Evolutionary conservation across 306 rosid species (phyloP), one percentile per base, ranked within the genome.

Genomic region (Corylus americana): DNA sequence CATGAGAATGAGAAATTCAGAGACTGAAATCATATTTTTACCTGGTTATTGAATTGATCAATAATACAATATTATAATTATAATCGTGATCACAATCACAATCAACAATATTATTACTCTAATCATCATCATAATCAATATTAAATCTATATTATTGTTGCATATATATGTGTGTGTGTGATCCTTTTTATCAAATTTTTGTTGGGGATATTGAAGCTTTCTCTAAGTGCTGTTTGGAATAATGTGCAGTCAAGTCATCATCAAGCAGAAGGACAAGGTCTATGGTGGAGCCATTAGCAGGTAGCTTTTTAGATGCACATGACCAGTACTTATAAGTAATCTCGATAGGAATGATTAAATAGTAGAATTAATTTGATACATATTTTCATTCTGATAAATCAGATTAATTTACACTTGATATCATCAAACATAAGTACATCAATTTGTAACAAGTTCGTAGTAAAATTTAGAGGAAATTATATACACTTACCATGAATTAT

Each of bases 161-260:
- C 3, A 62, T 62, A 11, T 37, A 37, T 37, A 37, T 29, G 2
- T 29, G 17, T 1, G 4, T 61, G 4, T 18, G 4, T 8, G 63
- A 57, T n/a, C 13, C 11, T 29, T 6, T 14, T 12, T 37, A 37
- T 37, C 3, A 7, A 13, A 62, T 12, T 27, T 4, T 31, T 62
- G 25, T 27, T 31, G 18, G 13, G 13, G 13, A 7, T 5, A 12
- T 14, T 62, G 17, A 25, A 62, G 68, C 11, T 10, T 27, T 51
- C 18, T 53, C 53, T 72, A 72, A 22, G 18, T 78, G 69, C 48
- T 8, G 27, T 79, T 57, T 78, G 27, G 55, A 22, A 1, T 22
- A 68, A 73, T 80, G 61, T 80, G 73, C 90, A 92, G 94, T 74
- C 51, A 82, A 53, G 11, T 48, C 85, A 7, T 83, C 97, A 0